Base-by-base conservation (phyloP, 371 early-diverging fungal genomes). In the Conidiobolus coronatus region DNA sequence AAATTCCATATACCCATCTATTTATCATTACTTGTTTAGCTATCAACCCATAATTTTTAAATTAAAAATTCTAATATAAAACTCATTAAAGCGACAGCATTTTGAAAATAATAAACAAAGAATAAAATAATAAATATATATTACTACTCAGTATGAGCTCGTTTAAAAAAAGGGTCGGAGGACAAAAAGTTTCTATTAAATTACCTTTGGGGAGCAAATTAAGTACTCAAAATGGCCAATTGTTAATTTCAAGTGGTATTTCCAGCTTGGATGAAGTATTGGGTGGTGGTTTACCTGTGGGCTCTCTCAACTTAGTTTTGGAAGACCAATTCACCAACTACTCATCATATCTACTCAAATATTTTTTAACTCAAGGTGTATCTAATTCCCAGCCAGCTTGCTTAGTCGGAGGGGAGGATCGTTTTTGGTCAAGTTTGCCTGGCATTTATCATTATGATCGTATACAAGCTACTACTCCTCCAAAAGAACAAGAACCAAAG, bases 241-340 rank as follows among this genome's bases (percentile, higher is more conserved):
- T 45, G 6, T n/a, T 45, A 15, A 45, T n/a, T 45, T 36, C 36
- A 2, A 36, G 19, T 14, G 45, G 45, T 35, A 45, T 45, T 5
- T 14, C 24, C n/a, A 29, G 33, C 17, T 18, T 45, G 34, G 45
- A 45, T 36, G 36, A 33, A 14, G 18, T 45, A 12, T 50, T 81
- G 1, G 85, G 83, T 34, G 88, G 83, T 34, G 92, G 92, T 7
- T 61, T 87, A 8, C 86, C 90, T 2, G 66, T 88, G 0, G 89
- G 89, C 43, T 71, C 82, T 0, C 58, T 88, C 8, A 57, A 80
- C 19, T 58, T 92, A 42, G 66, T 92, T 45, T 73, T 78, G 45
- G 75, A 79, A 51, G 90, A 93, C 56, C 71, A 75, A 11, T 70
- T 70, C 40, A 86, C 92, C 0, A 77, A 73, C 11, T 92, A 91